These are phyloP conservation scores for Pleurotus eryngii DNA, from an alignment of 768 basidiomycete genomes.

Conservation along the genomic window DNA sequence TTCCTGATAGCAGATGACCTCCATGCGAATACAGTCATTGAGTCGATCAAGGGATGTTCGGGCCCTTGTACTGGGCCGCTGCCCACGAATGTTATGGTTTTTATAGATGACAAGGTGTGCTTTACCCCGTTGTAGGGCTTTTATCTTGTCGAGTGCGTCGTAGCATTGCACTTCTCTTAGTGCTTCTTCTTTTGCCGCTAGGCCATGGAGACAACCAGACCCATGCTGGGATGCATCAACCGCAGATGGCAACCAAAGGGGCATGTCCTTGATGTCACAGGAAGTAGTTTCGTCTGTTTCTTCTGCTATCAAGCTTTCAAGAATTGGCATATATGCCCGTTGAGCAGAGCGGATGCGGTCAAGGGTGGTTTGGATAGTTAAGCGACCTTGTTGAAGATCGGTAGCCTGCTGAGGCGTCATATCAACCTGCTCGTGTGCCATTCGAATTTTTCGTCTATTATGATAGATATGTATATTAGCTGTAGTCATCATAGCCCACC, in stretches of 20 bases:
- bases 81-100: slow-evolving; percentile 19
- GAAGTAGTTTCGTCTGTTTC: not conserved
- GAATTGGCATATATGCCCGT: not conserved
- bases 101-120: slow-evolving; percentile 18
- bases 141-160: slow-evolving; percentile 13
- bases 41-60: slow-evolving; percentile 15
- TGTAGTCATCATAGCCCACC: no score
- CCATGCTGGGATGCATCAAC: not conserved
- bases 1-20: slow-evolving; percentile 14
- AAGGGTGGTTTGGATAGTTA: no score
- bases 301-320: not conserved
- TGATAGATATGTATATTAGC: no score
- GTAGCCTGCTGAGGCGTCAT: no score
- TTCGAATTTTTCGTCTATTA: no score
- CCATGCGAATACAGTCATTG: not conserved
- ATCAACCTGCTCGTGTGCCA: no score
- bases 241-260: not conserved
- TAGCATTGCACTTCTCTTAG: not conserved
- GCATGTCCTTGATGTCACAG: not conserved
- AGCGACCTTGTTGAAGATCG: no score
- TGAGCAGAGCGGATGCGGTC: not conserved
- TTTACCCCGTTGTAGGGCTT: slow-evolving; percentile 17
- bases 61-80: slow-evolving; percentile 19
- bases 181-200: not conserved
- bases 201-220: not conserved